Base-by-base conservation (phyloP, 2,329 filamentous ascomycete genomes). In the Podosphaera fusca region DNA sequence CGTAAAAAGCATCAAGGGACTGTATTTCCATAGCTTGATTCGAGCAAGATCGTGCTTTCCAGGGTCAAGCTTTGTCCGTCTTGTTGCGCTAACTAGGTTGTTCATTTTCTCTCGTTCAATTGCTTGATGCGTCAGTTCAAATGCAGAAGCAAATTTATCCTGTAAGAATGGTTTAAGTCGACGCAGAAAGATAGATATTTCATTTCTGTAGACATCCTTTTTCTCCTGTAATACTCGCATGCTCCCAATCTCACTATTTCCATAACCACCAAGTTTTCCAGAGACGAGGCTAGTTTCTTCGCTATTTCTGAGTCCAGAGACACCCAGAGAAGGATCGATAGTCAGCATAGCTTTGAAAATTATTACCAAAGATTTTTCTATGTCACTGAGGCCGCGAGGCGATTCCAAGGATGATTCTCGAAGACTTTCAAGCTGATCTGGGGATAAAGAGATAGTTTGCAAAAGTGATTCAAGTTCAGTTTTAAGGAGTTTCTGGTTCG, bases 201-300 rank as follows among this genome's bases (percentile, higher is more conserved):
- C 86, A 12, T 80, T 75, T 58, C 82, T 74, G 65, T 95, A 98
- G 67, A 87, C 83, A 61, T 94, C 85, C 68, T 88, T 92, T 76
- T 95, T 95, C 69, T 96, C 88, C 63, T 88, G 86, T 33, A 98
- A 80, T 46, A 94, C 89, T 57, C 86, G 82, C 90, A 98, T 96
- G 63, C 87, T 84, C 38, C 86, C 87, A 59, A 70, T 73, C 56
- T 72, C 73, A 60, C 69, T 74, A 63, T 74, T 75, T 56, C 71
- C 69, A 30, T 71, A 65, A 57, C 76, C 75, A 56, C 70, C 68
- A 56, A 70, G 72, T 54, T 65, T 66, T 46, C 61, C 65, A 3
- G 64, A 65, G 45, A 54, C 58, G 21, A 67, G 50, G 57, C 62
- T 64, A 14, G 63, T 64, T 60, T 68, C 66, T 59, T 67, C 65